Evolutionary conservation across 2,329 filamentous ascomycete species (phyloP).

Genomic region (Lizonia empirigonia): DNA sequence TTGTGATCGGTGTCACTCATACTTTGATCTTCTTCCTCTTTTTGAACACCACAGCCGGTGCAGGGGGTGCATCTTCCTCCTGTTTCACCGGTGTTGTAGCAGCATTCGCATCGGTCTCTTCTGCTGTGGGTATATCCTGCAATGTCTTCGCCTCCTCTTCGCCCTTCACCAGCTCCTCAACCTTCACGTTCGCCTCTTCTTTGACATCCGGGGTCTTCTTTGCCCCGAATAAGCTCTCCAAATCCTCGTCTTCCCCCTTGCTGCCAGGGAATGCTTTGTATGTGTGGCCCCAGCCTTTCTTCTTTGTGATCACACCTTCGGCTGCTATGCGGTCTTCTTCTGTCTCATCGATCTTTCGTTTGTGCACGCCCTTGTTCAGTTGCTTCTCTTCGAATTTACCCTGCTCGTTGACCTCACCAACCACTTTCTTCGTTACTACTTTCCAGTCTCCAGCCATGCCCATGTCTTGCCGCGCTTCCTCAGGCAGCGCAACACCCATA

Average conservation of each 20-base stretch:
- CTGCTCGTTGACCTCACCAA: constrained; percentile 51
- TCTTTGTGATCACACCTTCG: constrained; percentile 53
- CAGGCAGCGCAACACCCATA: constrained; percentile 83
- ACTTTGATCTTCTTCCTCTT: constrained; percentile 71
- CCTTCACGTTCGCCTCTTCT: constrained; percentile 46
- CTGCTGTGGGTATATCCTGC: constrained; percentile 39
- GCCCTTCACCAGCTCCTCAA: constrained; percentile 21
- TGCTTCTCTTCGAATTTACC: constrained; percentile 52
- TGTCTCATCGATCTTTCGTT: constrained; percentile 65
- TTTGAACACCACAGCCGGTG: constrained; percentile 71
- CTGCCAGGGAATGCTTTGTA: constrained; percentile 53
- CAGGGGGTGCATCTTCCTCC: constrained; percentile 30
- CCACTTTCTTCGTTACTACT: constrained; percentile 60
- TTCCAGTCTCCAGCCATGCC: constrained; percentile 91
- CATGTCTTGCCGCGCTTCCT: constrained; percentile 77
- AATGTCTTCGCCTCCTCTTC: constrained; percentile 25
- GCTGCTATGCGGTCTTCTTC: constrained; percentile 66
- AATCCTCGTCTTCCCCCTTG: constrained; percentile 63
- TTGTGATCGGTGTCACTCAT: too few relatives aligned
- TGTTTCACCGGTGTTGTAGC: constrained; percentile 22
- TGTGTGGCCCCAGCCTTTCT: constrained; percentile 54
- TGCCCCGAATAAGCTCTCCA: constrained; percentile 62
- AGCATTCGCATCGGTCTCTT: constrained; percentile 29
- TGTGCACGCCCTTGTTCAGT: constrained; percentile 63
- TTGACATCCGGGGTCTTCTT: constrained; percentile 51